Evolutionary conservation across 495 filamentous ascomycete species (phyloP), one percentile per base, ranked within the genome.

Genomic region (Elaphomyces granulatus): DNA sequence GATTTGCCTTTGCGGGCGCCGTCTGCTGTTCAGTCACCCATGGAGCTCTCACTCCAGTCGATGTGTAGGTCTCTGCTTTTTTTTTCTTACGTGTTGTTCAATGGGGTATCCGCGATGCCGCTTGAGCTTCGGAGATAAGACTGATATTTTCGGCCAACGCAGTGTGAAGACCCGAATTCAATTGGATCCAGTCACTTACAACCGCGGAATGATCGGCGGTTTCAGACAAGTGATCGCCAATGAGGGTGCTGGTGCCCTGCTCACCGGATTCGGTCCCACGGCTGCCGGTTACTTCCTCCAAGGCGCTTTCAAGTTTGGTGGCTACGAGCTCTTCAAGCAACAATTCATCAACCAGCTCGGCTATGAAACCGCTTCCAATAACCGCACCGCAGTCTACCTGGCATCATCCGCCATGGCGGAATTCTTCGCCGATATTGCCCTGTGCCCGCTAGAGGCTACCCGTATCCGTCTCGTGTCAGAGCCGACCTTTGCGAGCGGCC

Each of bases 41-140:
- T 71, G 87, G 87, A 53, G 77, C 72, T 53, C 73, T 93, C 58
- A 94, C 87, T 41, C 87, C 87, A 50, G 82, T 94, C 55, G 87
- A 94, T 79, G 87, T 94, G 87, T 94, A 85, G 69, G 87, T 79
- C 41, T n/a, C n/a, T n/a, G n/a, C n/a, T n/a, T n/a, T n/a, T n/a
- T n/a, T n/a, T n/a, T n/a, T n/a, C n/a, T n/a, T n/a, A n/a, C n/a
- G n/a, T n/a, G n/a, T n/a, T n/a, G n/a, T n/a, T n/a, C n/a, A n/a
- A n/a, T n/a, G n/a, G n/a, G n/a, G n/a, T n/a, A n/a, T n/a, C n/a
- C n/a, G n/a, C n/a, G n/a, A n/a, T n/a, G n/a, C n/a, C n/a, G n/a
- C n/a, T n/a, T n/a, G n/a, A n/a, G n/a, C n/a, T n/a, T n/a, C n/a
- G n/a, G n/a, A n/a, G n/a, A n/a, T n/a, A n/a, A n/a, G n/a, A n/a